Evolutionary conservation across 2,329 filamentous ascomycete genomes (phyloP).

Genomic region (Tolypocladium paradoxum): DNA sequence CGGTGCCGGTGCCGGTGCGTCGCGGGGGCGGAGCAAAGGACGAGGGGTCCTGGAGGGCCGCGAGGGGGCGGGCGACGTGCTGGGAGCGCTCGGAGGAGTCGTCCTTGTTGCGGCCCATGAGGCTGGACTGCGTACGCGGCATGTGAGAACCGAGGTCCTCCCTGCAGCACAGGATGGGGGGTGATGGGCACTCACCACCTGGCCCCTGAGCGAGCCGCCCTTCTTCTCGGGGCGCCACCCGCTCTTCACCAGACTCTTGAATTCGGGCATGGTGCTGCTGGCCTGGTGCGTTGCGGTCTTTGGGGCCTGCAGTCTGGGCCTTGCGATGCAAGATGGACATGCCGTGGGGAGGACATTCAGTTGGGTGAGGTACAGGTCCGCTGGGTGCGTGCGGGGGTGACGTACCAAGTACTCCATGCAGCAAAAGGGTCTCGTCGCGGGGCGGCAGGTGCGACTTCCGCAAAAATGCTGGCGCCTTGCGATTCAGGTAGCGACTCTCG

Average conservation of each 20-base stretch:
- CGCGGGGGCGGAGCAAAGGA: slow-evolving; percentile 76
- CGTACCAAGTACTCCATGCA: background rate
- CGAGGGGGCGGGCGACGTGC: slow-evolving; percentile 48
- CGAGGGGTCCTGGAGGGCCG: slow-evolving; percentile 61
- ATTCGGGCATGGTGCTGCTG: slow-evolving; percentile 28
- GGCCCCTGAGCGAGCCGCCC: slow-evolving; percentile 20
- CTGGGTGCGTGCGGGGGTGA: background rate
- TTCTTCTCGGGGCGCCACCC: slow-evolving; percentile 41
- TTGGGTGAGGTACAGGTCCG: background rate
- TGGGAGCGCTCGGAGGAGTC: slow-evolving; percentile 13
- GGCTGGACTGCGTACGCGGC: slow-evolving; percentile 27
- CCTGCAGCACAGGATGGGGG: background rate
- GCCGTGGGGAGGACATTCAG: background rate
- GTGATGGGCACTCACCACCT: slow-evolving; percentile 27
- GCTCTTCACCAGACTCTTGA: slow-evolving; percentile 38
- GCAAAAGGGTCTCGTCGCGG: background rate
- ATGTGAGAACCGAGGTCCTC: background rate
- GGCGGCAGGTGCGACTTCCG: background rate
- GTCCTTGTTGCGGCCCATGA: slow-evolving; percentile 31
- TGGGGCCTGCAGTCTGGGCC: background rate
- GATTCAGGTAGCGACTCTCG: background rate
- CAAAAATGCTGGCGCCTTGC: background rate
- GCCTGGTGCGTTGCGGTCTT: background rate
- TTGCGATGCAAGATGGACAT: background rate
- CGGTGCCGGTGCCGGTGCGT: slow-evolving; percentile 32